Percentiles rank a stretch among this genome's conserved stretches.
These are phyloP conservation scores for Coemansia sp. DNA, from an alignment of 192 early-diverging fungal species.

Conservation along the genomic window DNA sequence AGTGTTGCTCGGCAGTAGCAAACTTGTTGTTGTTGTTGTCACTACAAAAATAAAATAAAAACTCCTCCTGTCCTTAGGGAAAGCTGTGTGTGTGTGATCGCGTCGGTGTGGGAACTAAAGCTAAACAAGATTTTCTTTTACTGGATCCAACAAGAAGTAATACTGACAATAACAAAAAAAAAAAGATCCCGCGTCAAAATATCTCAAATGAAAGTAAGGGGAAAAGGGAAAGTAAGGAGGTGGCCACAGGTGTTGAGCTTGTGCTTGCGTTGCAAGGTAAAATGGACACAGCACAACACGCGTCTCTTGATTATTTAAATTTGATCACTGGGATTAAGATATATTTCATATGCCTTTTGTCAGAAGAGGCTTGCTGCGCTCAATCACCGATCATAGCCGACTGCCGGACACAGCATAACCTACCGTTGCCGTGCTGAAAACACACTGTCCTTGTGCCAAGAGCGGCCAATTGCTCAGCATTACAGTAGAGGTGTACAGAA, in stretches of 20 bases:
- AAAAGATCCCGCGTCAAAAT: not conserved
- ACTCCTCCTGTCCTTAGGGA: not conserved
- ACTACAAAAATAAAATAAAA: not conserved
- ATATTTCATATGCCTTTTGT: not conserved
- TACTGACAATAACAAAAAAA: not conserved
- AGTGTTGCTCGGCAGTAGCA: constrained; percentile 1
- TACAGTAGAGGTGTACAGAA: no score
- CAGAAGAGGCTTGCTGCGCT: not conserved
- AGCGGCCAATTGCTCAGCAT: no score
- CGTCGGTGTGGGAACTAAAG: not conserved
- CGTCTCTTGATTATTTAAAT: not conserved
- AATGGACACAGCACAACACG: not conserved
- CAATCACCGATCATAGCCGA: not conserved
- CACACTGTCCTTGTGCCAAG: not conserved
- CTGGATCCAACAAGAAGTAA: not conserved
- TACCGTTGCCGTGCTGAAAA: not conserved
- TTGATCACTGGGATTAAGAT: not conserved
- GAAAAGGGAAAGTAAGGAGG: not conserved
- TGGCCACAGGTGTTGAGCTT: not conserved
- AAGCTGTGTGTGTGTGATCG: not conserved
- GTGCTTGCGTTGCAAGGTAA: not conserved
- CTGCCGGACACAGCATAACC: not conserved
- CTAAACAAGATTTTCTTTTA: not conserved
- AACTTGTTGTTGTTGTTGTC: constrained; percentile 9
- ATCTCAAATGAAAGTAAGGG: constrained; percentile 1